These are phyloP conservation scores for Podospora fimiseda DNA, from an alignment of 495 filamentous ascomycete genomes.

Conservation along the genomic window DNA sequence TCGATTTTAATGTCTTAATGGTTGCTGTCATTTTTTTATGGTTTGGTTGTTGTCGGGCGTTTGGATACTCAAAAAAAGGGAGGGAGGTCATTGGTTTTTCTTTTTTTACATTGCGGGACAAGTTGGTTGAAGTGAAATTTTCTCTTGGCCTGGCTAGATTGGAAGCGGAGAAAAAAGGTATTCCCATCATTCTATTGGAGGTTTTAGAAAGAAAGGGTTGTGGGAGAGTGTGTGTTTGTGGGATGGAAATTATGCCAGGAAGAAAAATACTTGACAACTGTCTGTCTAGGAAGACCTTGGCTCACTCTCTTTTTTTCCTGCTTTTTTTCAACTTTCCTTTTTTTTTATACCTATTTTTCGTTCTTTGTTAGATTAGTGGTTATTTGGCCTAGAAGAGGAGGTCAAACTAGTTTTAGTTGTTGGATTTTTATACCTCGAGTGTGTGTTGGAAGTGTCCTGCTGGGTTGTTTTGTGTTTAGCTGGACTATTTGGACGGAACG, in stretches of 20 bases:
- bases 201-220: too few species aligned
- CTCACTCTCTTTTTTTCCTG: constrained; percentile 2
- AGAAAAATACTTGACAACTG: not conserved
- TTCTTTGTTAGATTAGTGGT: too few species aligned
- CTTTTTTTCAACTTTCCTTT: not conserved
- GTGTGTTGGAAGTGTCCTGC: constrained; percentile 4
- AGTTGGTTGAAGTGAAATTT: too few species aligned
- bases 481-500: constrained; percentile 12
- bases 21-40: not conserved
- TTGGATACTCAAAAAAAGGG: constrained; percentile 12
- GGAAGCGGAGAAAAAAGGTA: not conserved
- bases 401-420: not conserved
- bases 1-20: constrained; percentile 16
- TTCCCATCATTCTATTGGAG: too few species aligned
- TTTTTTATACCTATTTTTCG: too few species aligned
- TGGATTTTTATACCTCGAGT: constrained; percentile 12
- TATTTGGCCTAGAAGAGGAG: too few species aligned
- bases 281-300: not conserved
- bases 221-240: too few species aligned
- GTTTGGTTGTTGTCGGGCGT: constrained; percentile 14
- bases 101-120: not conserved
- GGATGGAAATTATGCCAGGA: not conserved
- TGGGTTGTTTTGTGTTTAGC: constrained; percentile 5
- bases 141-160: not conserved
- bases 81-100: not conserved